A percentile compares a stretch with the other conserved stretches of the same genome.
Conservation (phyloP, 129 eudicot species). For the Escallonia herrerae region DNA sequence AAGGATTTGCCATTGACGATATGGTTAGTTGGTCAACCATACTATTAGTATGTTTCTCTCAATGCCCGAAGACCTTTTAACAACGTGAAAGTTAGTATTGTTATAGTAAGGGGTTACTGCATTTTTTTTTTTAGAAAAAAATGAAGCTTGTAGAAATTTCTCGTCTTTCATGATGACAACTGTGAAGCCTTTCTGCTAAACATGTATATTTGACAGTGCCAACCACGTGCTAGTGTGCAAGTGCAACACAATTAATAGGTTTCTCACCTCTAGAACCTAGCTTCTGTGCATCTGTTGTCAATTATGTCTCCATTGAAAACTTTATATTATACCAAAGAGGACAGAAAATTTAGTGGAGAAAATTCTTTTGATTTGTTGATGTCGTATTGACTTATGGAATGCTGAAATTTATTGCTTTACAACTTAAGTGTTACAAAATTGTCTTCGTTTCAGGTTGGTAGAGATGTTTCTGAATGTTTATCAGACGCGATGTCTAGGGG, state of each 20-base stretch:
- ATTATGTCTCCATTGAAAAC: no score
- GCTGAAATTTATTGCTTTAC: conserved; percentile 1
- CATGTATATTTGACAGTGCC: no score
- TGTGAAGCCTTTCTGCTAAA: no score
- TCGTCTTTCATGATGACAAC: background rate
- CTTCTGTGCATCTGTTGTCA: no score
- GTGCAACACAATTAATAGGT: no score
- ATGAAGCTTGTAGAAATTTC: background rate
- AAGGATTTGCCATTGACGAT: conserved; percentile 76
- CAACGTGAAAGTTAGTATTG: no score
- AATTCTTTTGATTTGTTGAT: no score
- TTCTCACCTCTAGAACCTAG: no score
- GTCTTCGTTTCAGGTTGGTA: conserved; percentile 50
- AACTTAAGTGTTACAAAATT: conserved; percentile 3
- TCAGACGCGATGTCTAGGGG: conserved; percentile 59
- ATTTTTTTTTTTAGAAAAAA: background rate
- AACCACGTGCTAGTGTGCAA: no score
- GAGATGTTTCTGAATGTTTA: conserved; percentile 62
- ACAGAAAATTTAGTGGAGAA: no score
- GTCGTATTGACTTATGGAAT: no score
- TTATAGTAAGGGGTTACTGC: background rate
- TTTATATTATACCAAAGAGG: no score
- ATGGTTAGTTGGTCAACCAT: conserved; percentile 54
- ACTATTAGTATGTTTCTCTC: background rate
- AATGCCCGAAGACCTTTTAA: background rate